Conservation (phyloP, 768 basidiomycete genomes). For the Pluteus cervinus region DNA sequence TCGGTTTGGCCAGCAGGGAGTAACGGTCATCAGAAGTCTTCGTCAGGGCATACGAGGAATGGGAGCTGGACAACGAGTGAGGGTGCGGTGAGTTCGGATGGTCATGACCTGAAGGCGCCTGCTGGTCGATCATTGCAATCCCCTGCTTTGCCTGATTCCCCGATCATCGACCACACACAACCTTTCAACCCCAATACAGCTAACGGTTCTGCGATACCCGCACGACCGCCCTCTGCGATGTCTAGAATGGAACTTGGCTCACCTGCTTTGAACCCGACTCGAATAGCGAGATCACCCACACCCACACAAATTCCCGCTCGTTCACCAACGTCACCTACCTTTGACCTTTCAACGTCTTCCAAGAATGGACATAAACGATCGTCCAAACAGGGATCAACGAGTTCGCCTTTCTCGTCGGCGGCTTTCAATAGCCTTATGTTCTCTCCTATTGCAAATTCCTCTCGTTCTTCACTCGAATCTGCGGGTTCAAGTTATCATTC, state of each 20-base stretch:
- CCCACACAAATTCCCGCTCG: slow-evolving; percentile 56
- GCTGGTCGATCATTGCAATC: slow-evolving; percentile 42
- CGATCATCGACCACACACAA: slow-evolving; percentile 37
- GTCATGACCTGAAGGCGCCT: slow-evolving; percentile 2
- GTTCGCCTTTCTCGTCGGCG: slow-evolving; percentile 46
- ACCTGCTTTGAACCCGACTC: slow-evolving; percentile 32
- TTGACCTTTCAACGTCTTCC: slow-evolving; percentile 35
- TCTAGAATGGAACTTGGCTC: slow-evolving; percentile 47
- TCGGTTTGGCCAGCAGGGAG: slow-evolving; percentile 36
- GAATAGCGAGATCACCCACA: slow-evolving; percentile 52
- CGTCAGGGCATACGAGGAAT: slow-evolving; percentile 44
- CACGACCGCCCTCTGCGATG: too few relatives aligned
- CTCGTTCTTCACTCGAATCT: slow-evolving; percentile 74
- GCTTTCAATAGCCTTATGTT: slow-evolving; percentile 58
- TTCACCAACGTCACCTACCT: slow-evolving; percentile 48
- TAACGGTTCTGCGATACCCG: too few relatives aligned
- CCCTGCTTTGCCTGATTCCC: slow-evolving; percentile 57
- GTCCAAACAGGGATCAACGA: slow-evolving; percentile 46
- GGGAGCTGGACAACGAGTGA: slow-evolving; percentile 57
- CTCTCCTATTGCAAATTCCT: slow-evolving; percentile 67
- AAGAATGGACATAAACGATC: slow-evolving; percentile 40
- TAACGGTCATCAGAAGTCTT: slow-evolving; percentile 20
- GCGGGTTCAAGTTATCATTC: slow-evolving; percentile 85
- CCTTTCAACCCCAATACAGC: too few relatives aligned
- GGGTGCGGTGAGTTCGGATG: slow-evolving; percentile 12